Conservation (phyloP, 768 basidiomycete genomes). For the Candolleomyces efflorescens region DNA sequence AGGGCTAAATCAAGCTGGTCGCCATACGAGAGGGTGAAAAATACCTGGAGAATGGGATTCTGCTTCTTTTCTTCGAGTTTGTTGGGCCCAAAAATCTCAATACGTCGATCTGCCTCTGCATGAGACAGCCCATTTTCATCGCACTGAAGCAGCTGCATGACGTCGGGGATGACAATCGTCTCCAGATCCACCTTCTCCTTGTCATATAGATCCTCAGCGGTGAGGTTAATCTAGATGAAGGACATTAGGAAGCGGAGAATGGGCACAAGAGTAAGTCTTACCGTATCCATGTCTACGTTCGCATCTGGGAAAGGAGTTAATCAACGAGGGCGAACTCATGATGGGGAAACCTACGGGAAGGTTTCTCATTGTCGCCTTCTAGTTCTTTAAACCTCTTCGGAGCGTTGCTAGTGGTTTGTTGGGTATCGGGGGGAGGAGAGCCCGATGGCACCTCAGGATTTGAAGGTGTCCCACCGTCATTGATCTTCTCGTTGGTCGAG, state of each 20-base stretch:
- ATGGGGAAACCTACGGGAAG: constrained; percentile 63
- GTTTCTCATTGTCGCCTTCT: constrained; percentile 47
- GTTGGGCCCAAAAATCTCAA: constrained; percentile 94
- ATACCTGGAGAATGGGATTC: constrained; percentile 83
- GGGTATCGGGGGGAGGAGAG: no score
- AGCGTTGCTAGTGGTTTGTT: no score
- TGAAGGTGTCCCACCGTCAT: no score
- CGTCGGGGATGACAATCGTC: constrained; percentile 94
- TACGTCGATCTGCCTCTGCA: constrained; percentile 78
- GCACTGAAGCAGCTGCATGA: constrained; percentile 94
- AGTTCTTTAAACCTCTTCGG: no score
- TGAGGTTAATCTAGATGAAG: constrained; percentile 67
- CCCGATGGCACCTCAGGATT: no score
- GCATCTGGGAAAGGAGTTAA: constrained; percentile 50
- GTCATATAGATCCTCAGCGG: constrained; percentile 92
- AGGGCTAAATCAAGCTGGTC: neutral
- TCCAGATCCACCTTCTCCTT: constrained; percentile 99
- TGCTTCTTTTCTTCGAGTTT: constrained; percentile 90
- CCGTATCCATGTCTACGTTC: constrained; percentile 81
- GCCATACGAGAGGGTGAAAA: constrained; percentile 8
- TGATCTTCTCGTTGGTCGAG: no score
- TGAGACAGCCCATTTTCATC: constrained; percentile 70
- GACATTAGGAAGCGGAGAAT: no score
- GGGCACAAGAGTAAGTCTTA: constrained; percentile 24
- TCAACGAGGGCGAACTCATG: constrained; percentile 11